Conservation (phyloP, 495 filamentous ascomycete species). For the Astrothelium macrocarpum region DNA sequence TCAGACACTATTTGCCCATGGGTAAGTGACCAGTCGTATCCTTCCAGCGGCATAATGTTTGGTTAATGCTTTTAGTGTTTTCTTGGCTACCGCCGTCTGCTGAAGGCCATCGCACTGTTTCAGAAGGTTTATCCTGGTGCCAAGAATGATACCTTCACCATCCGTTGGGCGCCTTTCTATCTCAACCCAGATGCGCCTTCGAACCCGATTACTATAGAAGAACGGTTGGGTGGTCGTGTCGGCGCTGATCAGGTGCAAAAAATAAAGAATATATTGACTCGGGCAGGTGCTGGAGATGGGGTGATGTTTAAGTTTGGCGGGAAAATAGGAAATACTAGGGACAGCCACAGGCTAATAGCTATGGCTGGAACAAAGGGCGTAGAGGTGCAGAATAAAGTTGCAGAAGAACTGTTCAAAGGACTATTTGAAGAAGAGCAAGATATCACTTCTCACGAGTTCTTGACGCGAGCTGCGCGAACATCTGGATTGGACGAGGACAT, state of each 20-base stretch:
- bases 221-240: background rate
- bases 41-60: background rate
- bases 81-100: constrained; percentile 67
- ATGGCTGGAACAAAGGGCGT: constrained; percentile 51
- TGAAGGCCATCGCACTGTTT: constrained; percentile 58
- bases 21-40: background rate
- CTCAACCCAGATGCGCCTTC: constrained; percentile 55
- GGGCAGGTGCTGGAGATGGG: constrained; percentile 36
- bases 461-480: constrained; percentile 51
- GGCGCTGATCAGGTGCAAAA: background rate
- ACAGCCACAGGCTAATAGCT: constrained; percentile 67
- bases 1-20: constrained; percentile 69
- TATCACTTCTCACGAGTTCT: constrained; percentile 53
- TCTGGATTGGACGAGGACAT: constrained; percentile 53
- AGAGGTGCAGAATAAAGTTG: constrained; percentile 52
- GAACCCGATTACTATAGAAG: background rate
- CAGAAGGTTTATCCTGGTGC: constrained; percentile 43
- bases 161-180: constrained; percentile 71
- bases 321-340: constrained; percentile 65
- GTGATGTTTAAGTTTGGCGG: constrained; percentile 67
- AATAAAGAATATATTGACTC: background rate
- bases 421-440: constrained; percentile 75
- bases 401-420: constrained; percentile 57
- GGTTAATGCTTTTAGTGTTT: constrained; percentile 47
- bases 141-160: constrained; percentile 53